These are phyloP conservation scores for Thalia dealbata DNA, from an alignment of 176 grass and related monocot species.

Conservation along the genomic window DNA sequence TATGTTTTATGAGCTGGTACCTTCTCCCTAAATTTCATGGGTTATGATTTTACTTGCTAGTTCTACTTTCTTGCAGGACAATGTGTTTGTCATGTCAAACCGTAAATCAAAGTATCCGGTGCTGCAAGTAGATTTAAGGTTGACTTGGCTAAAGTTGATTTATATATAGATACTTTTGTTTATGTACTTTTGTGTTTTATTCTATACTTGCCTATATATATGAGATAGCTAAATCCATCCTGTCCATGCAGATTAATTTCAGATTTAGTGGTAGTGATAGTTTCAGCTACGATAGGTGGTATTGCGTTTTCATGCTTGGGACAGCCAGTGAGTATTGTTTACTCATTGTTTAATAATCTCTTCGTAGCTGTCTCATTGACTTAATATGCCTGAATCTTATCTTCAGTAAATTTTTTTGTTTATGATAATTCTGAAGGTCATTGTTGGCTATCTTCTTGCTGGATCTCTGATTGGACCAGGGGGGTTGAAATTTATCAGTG, in stretches of 20 bases:
- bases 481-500: slow-evolving; percentile 77
- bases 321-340: slow-evolving; percentile 65
- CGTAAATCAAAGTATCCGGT: slow-evolving; percentile 94
- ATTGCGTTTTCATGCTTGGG: slow-evolving; percentile 73
- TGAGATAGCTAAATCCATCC: slow-evolving; percentile 22
- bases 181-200: not conserved
- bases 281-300: slow-evolving; percentile 85
- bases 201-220: not conserved
- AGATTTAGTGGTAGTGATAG: slow-evolving; percentile 90
- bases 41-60: not conserved
- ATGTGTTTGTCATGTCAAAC: slow-evolving; percentile 99
- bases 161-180: not conserved
- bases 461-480: slow-evolving; percentile 92
- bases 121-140: slow-evolving; percentile 94
- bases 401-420: too few species aligned
- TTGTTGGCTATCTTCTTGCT: slow-evolving; percentile 97
- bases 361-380: slow-evolving; percentile 15
- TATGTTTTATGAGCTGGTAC: not conserved
- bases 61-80: slow-evolving; percentile 53
- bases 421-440: slow-evolving; percentile 44
- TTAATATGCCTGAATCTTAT: slow-evolving; percentile 1
- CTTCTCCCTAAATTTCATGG: not conserved
- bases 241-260: slow-evolving; percentile 85
- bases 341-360: not conserved
- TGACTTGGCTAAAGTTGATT: not conserved